phyloP scores from a whole-genome alignment of 805 yeast genomes.

The Candida ipomoeae region DNA sequence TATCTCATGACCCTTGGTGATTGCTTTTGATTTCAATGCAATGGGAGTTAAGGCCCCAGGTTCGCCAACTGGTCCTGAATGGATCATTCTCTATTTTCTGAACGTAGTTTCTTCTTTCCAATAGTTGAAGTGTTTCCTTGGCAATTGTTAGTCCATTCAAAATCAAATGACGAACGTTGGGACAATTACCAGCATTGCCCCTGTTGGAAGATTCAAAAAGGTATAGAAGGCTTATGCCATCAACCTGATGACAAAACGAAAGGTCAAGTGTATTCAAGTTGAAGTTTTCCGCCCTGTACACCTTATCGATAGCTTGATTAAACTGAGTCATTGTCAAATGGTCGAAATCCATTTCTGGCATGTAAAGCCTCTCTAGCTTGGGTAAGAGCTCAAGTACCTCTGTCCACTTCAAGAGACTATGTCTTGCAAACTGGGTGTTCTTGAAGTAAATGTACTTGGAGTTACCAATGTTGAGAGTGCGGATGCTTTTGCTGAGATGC shows the following conservation, averaged over 20 bases:
- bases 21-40: neutral
- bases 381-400: constrained; percentile 16
- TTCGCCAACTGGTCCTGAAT: constrained; percentile 28
- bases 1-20: neutral
- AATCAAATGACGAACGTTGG: constrained; percentile 5
- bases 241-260: constrained; percentile 32
- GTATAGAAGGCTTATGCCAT: constrained; percentile 37
- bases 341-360: constrained; percentile 37
- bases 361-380: constrained; percentile 20
- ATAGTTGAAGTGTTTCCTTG: constrained; percentile 23
- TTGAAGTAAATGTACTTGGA: constrained; percentile 11
- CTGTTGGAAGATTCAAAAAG: constrained; percentile 19
- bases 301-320: constrained; percentile 21
- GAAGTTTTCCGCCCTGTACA: constrained; percentile 14
- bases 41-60: constrained; percentile 33
- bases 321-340: constrained; percentile 30
- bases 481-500: constrained; percentile 7
- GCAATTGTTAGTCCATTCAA: constrained; percentile 35
- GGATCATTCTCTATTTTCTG: constrained; percentile 23
- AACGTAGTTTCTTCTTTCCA: constrained; percentile 19
- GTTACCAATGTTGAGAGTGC: constrained; percentile 14
- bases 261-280: constrained; percentile 29
- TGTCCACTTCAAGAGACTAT: constrained; percentile 9
- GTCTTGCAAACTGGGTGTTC: constrained; percentile 11
- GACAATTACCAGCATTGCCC: constrained; percentile 6